Evolutionary conservation across 2,329 filamentous ascomycete species (phyloP), one percentile per base, ranked within the genome.

Genomic region (Lachnellula willkommii): DNA sequence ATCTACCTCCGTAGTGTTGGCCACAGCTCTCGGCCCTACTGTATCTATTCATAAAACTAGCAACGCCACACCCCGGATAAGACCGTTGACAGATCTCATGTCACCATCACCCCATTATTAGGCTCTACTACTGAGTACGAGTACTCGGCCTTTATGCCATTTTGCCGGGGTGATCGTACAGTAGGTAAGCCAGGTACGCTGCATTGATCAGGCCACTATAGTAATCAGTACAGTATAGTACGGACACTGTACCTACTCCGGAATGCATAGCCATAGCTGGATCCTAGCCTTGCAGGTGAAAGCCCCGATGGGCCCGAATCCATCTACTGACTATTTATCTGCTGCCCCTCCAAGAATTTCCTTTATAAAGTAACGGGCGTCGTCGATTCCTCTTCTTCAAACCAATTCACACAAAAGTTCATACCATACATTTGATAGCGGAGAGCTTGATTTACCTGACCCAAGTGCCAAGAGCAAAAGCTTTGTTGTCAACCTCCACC

Each of bases 191-290:
- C 36, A 50, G 17, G 20, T 20, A n/a, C 20, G 40, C 14, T 32
- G 15, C 48, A 32, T 51, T 26, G 17, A 61, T 55, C 59, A 61
- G 53, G 55, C 56, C 56, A 60, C 58, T 58, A 53, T 47, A 24
- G 37, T 12, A 46, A 22, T 36, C 22, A 26, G 45, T 42, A 17
- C 12, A n/a, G 36, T 22, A 24, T 28, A 32, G 22, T 48, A 26
- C 37, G 28, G 52, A 37, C n/a, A 48, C 24, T 17, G 37, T 40
- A 39, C n/a, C 22, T 24, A 24, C 20, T 20, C 20, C 20, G 20
- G 20, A 20, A 20, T 24, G 22, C 22, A 24, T 17, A 40, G 37
- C 51, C 42, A 5, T 42, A 17, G 45, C 36, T 28, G 42, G 37
- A 20, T 14, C 17, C 46, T 47, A 48, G 47, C 43, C 39, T 39